A percentile compares a stretch with the other conserved stretches of the same genome.
Conservation (phyloP, 2,329 filamentous ascomycete genomes). For the Penicillium sp. region DNA sequence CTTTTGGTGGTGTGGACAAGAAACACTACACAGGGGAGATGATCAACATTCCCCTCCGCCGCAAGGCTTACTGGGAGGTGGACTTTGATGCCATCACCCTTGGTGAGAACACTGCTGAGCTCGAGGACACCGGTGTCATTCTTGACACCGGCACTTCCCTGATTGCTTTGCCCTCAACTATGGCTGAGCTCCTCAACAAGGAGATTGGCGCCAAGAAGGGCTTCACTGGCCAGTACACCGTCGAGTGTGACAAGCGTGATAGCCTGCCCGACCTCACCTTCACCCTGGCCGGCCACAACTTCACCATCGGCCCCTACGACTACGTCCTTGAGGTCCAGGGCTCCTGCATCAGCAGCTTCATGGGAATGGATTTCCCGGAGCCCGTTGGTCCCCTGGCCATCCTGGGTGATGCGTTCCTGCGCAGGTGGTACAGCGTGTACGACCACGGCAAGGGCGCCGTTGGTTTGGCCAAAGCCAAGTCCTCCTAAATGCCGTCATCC, state of each 20-base stretch:
- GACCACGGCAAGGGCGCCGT: slow-evolving; percentile 88
- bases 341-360: slow-evolving; percentile 95
- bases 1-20: slow-evolving; percentile 87
- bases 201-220: slow-evolving; percentile 98
- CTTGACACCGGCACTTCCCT: slow-evolving; percentile 98
- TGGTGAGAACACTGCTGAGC: slow-evolving; percentile 80
- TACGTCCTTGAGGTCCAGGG: slow-evolving; percentile 96
- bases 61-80: slow-evolving; percentile 99
- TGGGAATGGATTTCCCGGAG: slow-evolving; percentile 89
- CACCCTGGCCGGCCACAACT: slow-evolving; percentile 86
- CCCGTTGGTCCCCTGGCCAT: slow-evolving; percentile 91
- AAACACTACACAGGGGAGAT: slow-evolving; percentile 82
- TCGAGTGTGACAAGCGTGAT: slow-evolving; percentile 84
- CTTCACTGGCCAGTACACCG: slow-evolving; percentile 93
- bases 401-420: slow-evolving; percentile 68
- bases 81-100: slow-evolving; percentile 91
- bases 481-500: slow-evolving; percentile 37
- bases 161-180: slow-evolving; percentile 86
- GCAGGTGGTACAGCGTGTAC: slow-evolving; percentile 80
- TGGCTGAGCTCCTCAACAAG: slow-evolving; percentile 95
- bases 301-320: slow-evolving; percentile 83
- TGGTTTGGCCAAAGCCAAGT: slow-evolving; percentile 82
- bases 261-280: slow-evolving; percentile 89
- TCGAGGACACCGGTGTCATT: slow-evolving; percentile 93
- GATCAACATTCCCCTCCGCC: slow-evolving; percentile 88